Evolutionary conservation across 2,329 filamentous ascomycete genomes (phyloP).

Genomic region (Colletotrichum liaoningense): DNA sequence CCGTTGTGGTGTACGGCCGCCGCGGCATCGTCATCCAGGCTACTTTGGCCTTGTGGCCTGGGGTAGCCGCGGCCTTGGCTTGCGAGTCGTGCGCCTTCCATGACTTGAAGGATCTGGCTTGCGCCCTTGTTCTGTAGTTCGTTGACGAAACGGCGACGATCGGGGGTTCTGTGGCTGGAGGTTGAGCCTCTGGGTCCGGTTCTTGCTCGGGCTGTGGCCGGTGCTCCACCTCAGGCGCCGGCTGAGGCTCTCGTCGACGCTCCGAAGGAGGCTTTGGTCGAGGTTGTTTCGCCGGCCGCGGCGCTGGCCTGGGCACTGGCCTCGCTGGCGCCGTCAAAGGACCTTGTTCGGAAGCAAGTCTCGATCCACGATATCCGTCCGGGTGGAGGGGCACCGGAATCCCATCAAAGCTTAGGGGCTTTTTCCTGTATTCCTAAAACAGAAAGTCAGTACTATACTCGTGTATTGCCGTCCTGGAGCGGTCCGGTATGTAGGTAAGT

Average conservation of each 20-base stretch:
- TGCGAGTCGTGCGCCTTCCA: constrained; percentile 9
- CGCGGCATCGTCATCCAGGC: constrained; percentile 31
- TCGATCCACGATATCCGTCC: no score
- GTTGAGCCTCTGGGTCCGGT: background rate
- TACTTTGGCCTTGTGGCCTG: background rate
- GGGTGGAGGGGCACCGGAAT: no score
- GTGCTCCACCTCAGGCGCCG: no score
- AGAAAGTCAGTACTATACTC: background rate
- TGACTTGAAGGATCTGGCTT: constrained; percentile 38
- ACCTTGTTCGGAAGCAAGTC: background rate
- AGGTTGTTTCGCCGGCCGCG: background rate
- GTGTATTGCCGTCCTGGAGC: background rate
- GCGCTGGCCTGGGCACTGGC: background rate
- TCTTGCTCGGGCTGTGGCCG: background rate
- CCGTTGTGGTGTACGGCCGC: constrained; percentile 41
- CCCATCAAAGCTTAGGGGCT: background rate
- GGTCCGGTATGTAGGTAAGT: background rate
- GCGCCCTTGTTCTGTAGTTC: constrained; percentile 36
- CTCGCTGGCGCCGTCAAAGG: background rate
- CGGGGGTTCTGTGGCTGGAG: background rate
- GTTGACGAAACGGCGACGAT: constrained; percentile 1
- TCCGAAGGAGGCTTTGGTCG: background rate
- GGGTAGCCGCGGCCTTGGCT: background rate
- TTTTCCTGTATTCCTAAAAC: background rate
- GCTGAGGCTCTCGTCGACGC: no score